These are phyloP conservation scores for Rhizopus stolonifer DNA, from an alignment of 371 early-diverging fungal species.

Conservation along the genomic window DNA sequence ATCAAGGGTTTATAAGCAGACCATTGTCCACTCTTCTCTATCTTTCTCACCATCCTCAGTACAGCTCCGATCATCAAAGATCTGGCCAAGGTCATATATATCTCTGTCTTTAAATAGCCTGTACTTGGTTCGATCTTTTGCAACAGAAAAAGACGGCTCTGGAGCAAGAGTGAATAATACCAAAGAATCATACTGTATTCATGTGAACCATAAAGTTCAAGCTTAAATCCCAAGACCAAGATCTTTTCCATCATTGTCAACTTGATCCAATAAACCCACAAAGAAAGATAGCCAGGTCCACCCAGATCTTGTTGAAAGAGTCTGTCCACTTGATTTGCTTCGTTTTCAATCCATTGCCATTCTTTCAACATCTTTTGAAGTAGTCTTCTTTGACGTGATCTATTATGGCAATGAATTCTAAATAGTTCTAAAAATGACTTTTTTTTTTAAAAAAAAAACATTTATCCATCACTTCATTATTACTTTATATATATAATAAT, in stretches of 20 bases:
- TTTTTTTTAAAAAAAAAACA: background rate
- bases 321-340: conserved; percentile 31
- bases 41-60: too few relatives aligned
- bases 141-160: conserved; percentile 34
- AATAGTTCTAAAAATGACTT: conserved; percentile 60
- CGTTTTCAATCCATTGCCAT: conserved; percentile 71
- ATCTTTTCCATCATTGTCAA: conserved; percentile 59
- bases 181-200: conserved; percentile 71
- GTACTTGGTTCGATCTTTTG: conserved; percentile 21
- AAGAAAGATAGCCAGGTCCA: conserved; percentile 65
- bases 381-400: conserved; percentile 67
- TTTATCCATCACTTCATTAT: too few relatives aligned
- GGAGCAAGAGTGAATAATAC: conserved; percentile 46
- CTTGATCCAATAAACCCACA: conserved; percentile 74
- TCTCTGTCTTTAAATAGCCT: background rate
- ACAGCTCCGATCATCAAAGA: background rate
- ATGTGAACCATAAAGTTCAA: conserved; percentile 67
- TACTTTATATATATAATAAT: background rate
- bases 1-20: too few relatives aligned
- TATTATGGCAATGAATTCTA: conserved; percentile 69
- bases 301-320: conserved; percentile 23
- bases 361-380: conserved; percentile 57
- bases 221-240: conserved; percentile 67
- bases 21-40: too few relatives aligned
- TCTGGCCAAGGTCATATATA: background rate